Evolutionary conservation across 2,329 filamentous ascomycete genomes (phyloP).

Genomic region (Hypoxylon rubiginosum): DNA sequence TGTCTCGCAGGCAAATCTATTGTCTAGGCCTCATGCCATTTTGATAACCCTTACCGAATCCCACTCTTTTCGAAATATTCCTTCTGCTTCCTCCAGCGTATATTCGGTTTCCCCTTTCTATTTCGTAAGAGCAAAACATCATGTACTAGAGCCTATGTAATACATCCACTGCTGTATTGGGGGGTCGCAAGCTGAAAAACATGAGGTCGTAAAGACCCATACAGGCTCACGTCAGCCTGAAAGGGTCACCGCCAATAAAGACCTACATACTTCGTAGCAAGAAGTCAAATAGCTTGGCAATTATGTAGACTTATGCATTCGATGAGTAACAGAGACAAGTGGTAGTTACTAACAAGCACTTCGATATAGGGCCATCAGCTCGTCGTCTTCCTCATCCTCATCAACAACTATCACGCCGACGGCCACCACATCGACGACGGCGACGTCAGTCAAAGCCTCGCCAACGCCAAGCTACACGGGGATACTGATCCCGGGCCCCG

Average conservation of each 20-base stretch:
- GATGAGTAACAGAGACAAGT: neutral
- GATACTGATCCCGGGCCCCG: conserved; percentile 22
- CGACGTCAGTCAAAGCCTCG: conserved; percentile 26
- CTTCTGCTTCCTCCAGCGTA: too few relatives aligned
- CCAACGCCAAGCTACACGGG: conserved; percentile 42
- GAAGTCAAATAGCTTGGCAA: too few relatives aligned
- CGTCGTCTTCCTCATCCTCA: conserved; percentile 12
- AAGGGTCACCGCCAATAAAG: too few relatives aligned
- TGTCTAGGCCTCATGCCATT: too few relatives aligned
- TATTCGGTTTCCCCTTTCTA: too few relatives aligned
- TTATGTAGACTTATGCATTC: neutral
- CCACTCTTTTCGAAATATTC: neutral
- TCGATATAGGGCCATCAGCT: conserved; percentile 8
- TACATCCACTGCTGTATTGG: neutral
- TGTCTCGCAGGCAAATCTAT: neutral
- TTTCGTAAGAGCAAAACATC: neutral
- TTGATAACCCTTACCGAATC: too few relatives aligned
- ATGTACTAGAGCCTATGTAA: neutral
- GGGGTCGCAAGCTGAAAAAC: conserved; percentile 1
- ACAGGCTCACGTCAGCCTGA: conserved; percentile 7
- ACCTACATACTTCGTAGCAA: too few relatives aligned
- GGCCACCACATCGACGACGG: conserved; percentile 21
- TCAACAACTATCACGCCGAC: conserved; percentile 17
- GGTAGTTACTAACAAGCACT: conserved; percentile 11
- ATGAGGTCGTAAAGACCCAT: neutral